phyloP scores from a whole-genome alignment of 2,329 filamentous ascomycete species.

The Fusarium subtropicale region DNA sequence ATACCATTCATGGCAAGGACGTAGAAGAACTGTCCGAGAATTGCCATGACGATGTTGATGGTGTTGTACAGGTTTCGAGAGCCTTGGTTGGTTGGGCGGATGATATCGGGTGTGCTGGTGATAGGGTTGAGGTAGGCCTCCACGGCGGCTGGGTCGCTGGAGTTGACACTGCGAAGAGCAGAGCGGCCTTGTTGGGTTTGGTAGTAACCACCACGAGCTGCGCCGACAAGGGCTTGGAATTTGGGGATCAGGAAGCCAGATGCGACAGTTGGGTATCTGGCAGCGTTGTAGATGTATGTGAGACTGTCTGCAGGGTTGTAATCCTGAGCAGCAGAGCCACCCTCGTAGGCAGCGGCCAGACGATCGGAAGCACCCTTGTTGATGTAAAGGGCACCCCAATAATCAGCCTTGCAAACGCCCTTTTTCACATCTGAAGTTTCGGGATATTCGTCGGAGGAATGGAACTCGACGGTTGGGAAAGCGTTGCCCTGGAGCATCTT shows the following conservation, averaged over 20 bases:
- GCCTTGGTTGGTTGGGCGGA: slow-evolving; percentile 52
- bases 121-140: slow-evolving; percentile 53
- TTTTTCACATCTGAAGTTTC: slow-evolving; percentile 44
- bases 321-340: slow-evolving; percentile 33
- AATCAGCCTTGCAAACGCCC: slow-evolving; percentile 52
- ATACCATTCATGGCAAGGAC: slow-evolving; percentile 46
- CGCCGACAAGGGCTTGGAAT: slow-evolving; percentile 46
- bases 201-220: slow-evolving; percentile 46
- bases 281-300: slow-evolving; percentile 53
- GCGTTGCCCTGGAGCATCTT: slow-evolving; percentile 44
- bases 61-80: slow-evolving; percentile 54
- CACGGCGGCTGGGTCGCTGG: slow-evolving; percentile 42
- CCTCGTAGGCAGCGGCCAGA: slow-evolving; percentile 47
- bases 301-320: slow-evolving; percentile 52
- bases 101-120: slow-evolving; percentile 44
- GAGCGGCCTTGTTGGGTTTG: slow-evolving; percentile 38
- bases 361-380: slow-evolving; percentile 49
- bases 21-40: slow-evolving; percentile 50
- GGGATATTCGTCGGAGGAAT: slow-evolving; percentile 43
- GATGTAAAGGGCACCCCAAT: slow-evolving; percentile 55
- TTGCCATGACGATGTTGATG: slow-evolving; percentile 53
- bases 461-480: slow-evolving; percentile 52
- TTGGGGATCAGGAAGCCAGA: slow-evolving; percentile 47
- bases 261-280: slow-evolving; percentile 50
- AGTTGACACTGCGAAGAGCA: slow-evolving; percentile 38